Conservation (phyloP, 192 early-diverging fungal genomes). For the Gigaspora rosea region DNA sequence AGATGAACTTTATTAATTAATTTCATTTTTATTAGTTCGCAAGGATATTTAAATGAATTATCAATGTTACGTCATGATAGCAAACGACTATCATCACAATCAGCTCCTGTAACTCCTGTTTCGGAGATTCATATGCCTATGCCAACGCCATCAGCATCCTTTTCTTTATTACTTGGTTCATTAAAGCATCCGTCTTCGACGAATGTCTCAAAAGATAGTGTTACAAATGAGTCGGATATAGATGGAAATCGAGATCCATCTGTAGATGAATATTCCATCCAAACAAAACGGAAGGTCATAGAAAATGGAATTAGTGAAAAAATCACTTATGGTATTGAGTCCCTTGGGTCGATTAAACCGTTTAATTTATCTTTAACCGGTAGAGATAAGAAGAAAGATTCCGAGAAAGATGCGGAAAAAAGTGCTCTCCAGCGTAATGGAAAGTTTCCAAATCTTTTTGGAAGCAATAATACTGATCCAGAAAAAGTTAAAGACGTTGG, state of each 20-base stretch:
- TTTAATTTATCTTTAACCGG: conserved; percentile 5
- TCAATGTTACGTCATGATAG: conserved; percentile 35
- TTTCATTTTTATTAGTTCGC: conserved; percentile 37
- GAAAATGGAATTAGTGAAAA: background rate
- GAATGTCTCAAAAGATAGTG: background rate
- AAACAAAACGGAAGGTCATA: background rate
- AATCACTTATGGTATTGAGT: conserved; percentile 1
- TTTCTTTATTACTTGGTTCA: conserved; percentile 6
- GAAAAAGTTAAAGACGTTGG: background rate
- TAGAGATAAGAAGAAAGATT: conserved; percentile 13
- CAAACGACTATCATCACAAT: background rate
- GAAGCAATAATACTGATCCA: background rate
- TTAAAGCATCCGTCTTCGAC: background rate
- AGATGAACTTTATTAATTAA: background rate
- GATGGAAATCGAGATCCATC: background rate
- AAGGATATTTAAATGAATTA: conserved; percentile 46
- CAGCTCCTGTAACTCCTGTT: background rate
- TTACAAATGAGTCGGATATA: background rate
- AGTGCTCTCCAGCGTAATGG: background rate
- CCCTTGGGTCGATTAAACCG: background rate
- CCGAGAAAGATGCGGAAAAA: background rate
- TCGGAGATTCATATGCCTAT: background rate
- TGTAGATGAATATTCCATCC: background rate
- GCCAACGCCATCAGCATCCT: background rate
- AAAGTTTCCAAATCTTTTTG: conserved; percentile 4